These are phyloP conservation scores for Calycina marina DNA, from an alignment of 2,329 filamentous ascomycete species.

Conservation along the genomic window DNA sequence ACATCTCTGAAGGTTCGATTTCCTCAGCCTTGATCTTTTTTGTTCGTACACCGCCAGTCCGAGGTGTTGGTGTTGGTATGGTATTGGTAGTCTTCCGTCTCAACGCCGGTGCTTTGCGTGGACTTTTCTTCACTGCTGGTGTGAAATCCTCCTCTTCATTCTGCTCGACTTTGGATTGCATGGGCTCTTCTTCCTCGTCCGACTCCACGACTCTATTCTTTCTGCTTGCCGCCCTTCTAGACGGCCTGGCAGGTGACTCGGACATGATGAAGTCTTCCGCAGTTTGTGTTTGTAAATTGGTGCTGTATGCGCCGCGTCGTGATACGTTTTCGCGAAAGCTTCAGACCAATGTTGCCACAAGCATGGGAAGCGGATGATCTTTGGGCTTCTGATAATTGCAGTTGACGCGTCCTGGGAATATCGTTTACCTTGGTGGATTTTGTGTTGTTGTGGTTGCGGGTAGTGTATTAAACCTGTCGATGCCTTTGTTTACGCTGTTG, in stretches of 20 bases:
- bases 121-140: conserved; percentile 41
- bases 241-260: conserved; percentile 35
- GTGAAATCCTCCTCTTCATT: conserved; percentile 67
- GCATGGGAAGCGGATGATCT: no score
- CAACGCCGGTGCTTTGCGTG: conserved; percentile 37
- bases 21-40: conserved; percentile 27
- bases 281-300: no score
- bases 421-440: no score
- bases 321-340: no score
- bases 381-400: no score
- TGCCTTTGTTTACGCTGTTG: no score
- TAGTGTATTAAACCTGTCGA: no score
- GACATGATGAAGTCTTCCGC: no score
- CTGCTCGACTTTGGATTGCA: conserved; percentile 42
- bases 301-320: no score
- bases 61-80: conserved; percentile 15
- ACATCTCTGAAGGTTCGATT: conserved; percentile 45
- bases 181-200: conserved; percentile 59
- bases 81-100: conserved; percentile 30
- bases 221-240: conserved; percentile 46
- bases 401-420: no score
- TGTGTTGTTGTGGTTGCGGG: no score
- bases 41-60: conserved; percentile 27
- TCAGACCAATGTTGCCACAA: no score
- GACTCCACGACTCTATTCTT: conserved; percentile 65